Evolutionary conservation across 192 early-diverging fungal species (phyloP), one percentile per base, ranked within the genome.

Genomic region (Piromyces sp.): DNA sequence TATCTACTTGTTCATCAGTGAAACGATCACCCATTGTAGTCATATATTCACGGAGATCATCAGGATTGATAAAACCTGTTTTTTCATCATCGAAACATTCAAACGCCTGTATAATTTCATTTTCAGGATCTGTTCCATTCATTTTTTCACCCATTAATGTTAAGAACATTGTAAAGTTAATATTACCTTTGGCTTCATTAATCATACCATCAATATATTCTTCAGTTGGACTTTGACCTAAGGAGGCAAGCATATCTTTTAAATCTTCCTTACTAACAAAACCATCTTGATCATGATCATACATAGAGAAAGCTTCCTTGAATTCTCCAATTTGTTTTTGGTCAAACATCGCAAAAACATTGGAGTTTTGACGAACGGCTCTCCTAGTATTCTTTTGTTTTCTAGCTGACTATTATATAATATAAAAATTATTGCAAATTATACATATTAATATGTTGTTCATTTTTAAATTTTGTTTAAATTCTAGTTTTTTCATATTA

Each of bases 261-360:
- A 99, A 86, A 88, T 97, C 97, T 51, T 97, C 96, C 40, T 90
- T 91, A 89, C 96, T 95, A 30, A 99, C 88, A 81, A 96, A 94
- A 17, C 93, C 95, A 87, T 99, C 96, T 3, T 88, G 89, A 84
- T 98, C 95, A 86, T 96, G 93, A 85, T 97, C 97, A 84, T 98
- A 95, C 83, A 98, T 94, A 28, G 92, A 93, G 87, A 99, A 99
- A 37, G 95, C 95, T 85, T 99, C 96, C 84, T 96, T 97, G 89
- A 98, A 96, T 84, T 98, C 95, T 58, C 93, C 93, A 80, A 99
- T 96, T 85, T 98, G 96, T 81, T 94, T 89, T 81, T 95, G 94
- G 86, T 96, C 95, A 89, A 99, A 99, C 89, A 98, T 96, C 68
- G 95, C 95, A 88, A 99, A 99, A 28, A 97, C 96, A 83, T 97